phyloP scores from a whole-genome alignment of 768 basidiomycete species.

The Kwoniella dejecticola region DNA sequence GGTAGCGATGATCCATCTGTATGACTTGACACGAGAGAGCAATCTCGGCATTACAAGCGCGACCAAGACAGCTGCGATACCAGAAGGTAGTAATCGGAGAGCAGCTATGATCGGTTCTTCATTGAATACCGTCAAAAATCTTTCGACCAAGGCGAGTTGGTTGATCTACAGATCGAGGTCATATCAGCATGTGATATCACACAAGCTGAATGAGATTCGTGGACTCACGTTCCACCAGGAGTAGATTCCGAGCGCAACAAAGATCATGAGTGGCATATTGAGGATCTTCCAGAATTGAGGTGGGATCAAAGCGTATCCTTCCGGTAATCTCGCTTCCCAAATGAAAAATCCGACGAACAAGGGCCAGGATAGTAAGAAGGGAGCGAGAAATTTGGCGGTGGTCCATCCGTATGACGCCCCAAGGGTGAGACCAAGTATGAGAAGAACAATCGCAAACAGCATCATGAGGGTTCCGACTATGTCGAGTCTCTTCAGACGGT shows the following conservation, averaged over 20 bases:
- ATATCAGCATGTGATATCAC: not conserved
- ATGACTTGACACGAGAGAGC: slow-evolving; percentile 18
- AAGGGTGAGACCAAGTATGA: slow-evolving; percentile 52
- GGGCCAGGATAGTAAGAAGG: slow-evolving; percentile 46
- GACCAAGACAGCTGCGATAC: slow-evolving; percentile 32
- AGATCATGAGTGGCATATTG: slow-evolving; percentile 48
- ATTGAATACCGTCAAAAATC: slow-evolving; percentile 24
- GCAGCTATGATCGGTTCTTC: slow-evolving; percentile 48
- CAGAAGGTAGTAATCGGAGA: slow-evolving; percentile 41
- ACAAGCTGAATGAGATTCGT: not conserved
- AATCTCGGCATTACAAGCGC: slow-evolving; percentile 29
- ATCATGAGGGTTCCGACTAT: slow-evolving; percentile 43
- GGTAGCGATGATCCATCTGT: slow-evolving; percentile 25
- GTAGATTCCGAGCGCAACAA: slow-evolving; percentile 47
- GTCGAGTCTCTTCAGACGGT: slow-evolving; percentile 44
- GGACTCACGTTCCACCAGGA: slow-evolving; percentile 38
- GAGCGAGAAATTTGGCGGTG: slow-evolving; percentile 44
- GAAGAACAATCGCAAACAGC: slow-evolving; percentile 44
- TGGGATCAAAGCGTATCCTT: slow-evolving; percentile 48
- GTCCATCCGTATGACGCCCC: slow-evolving; percentile 52
- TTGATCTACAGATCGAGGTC: slow-evolving; percentile 9
- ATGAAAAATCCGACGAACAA: slow-evolving; percentile 49
- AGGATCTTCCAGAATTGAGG: slow-evolving; percentile 48
- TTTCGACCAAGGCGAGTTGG: slow-evolving; percentile 36
- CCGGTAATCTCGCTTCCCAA: slow-evolving; percentile 41